phyloP scores from a whole-genome alignment of 2,329 filamentous ascomycete genomes.

The Fusarium devonianum region DNA sequence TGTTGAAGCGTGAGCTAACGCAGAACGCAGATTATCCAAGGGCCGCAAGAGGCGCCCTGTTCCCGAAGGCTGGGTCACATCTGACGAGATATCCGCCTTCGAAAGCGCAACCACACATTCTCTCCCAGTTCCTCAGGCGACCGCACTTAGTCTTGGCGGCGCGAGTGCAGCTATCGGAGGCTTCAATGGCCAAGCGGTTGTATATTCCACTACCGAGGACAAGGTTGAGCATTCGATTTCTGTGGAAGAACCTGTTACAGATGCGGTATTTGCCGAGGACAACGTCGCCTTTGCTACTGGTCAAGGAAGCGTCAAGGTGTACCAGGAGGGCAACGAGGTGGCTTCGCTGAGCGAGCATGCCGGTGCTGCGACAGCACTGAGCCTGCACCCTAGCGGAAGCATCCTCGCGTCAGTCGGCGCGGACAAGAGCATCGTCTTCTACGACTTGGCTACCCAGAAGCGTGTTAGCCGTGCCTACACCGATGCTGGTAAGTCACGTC shows the following conservation, averaged over 20 bases:
- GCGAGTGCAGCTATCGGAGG: conserved; percentile 78
- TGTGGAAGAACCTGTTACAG: conserved; percentile 72
- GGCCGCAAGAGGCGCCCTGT: conserved; percentile 88
- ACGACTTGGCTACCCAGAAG: conserved; percentile 74
- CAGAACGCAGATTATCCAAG: conserved; percentile 74
- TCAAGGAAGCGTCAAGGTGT: conserved; percentile 81
- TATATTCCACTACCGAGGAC: conserved; percentile 77
- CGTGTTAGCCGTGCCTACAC: conserved; percentile 81
- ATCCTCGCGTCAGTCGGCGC: conserved; percentile 86
- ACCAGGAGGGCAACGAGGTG: conserved; percentile 72
- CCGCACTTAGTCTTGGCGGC: conserved; percentile 60
- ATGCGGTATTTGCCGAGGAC: conserved; percentile 68
- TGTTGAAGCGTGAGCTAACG: conserved; percentile 23
- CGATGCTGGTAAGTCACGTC: conserved; percentile 71
- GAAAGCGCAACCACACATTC: conserved; percentile 54
- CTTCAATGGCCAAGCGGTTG: conserved; percentile 73
- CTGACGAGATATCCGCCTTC: conserved; percentile 69
- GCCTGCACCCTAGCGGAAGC: conserved; percentile 81
- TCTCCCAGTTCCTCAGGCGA: conserved; percentile 56
- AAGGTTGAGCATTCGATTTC: conserved; percentile 72
- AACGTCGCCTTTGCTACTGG: conserved; percentile 77
- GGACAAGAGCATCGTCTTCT: conserved; percentile 92
- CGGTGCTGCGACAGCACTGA: conserved; percentile 78
- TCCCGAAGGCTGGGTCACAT: conserved; percentile 83
- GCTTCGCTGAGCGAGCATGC: conserved; percentile 82